These are phyloP conservation scores for Bauhinia variegata DNA, from an alignment of 306 rosid genomes.

Conservation along the genomic window DNA sequence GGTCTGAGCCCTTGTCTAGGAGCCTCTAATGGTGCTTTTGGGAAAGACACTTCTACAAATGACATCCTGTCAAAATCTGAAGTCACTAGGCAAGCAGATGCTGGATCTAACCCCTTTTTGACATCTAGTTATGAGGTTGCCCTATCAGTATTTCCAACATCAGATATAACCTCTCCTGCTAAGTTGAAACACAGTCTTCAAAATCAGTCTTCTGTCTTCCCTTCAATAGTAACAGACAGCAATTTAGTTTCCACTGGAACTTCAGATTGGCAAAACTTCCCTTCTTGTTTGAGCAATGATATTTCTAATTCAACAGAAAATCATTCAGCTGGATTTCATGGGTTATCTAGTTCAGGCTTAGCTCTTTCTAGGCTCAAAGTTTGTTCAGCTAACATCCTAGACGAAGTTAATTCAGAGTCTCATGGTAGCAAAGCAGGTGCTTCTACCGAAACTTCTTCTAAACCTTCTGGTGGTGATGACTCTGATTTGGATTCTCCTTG, in stretches of 20 bases:
- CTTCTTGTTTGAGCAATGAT: not conserved
- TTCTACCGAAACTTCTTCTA: conserved; percentile 26
- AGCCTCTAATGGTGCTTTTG: conserved; percentile 28
- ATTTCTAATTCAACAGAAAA: not conserved
- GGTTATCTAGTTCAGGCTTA: not conserved
- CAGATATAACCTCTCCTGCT: conserved; percentile 34
- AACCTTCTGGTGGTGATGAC: conserved; percentile 45
- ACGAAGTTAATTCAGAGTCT: not conserved
- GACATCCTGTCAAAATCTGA: conserved; percentile 38
- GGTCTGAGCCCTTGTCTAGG: conserved; percentile 32
- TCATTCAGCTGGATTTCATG: not conserved
- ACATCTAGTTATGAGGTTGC: conserved; percentile 31
- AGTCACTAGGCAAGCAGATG: conserved; percentile 24
- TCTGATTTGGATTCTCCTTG: conserved; percentile 73
- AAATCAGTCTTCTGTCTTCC: conserved; percentile 31
- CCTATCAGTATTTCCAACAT: conserved; percentile 39
- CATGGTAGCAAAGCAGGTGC: not conserved
- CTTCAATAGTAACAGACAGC: not conserved
- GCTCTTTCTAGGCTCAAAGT: not conserved
- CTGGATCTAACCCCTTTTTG: conserved; percentile 34
- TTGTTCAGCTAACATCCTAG: not conserved
- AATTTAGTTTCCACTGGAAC: not conserved
- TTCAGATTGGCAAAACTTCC: conserved; percentile 5
- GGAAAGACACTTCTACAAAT: conserved; percentile 21
- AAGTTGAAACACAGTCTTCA: conserved; percentile 36